Evolutionary conservation across 129 eudicot genomes (phyloP).

Genomic region (Flaveria bidentis): DNA sequence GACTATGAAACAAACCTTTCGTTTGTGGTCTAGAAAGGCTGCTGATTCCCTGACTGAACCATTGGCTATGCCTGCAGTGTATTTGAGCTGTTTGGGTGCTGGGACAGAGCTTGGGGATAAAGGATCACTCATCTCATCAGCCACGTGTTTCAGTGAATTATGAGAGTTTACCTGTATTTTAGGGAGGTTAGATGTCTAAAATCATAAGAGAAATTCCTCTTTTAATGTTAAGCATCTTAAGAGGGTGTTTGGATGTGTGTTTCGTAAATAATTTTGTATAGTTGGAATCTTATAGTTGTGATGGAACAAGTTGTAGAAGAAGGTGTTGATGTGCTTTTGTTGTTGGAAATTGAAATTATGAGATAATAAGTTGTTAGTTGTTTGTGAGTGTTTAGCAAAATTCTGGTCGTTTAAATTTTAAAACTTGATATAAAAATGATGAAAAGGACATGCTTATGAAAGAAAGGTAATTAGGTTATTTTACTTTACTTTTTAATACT

Average conservation of each 20-base stretch:
- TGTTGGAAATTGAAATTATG: not conserved
- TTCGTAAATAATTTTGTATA: not conserved
- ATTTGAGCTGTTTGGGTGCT: constrained; percentile 90
- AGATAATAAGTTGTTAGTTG: not conserved
- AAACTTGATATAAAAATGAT: not conserved
- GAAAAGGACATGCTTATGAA: not conserved
- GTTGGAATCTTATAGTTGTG: not conserved
- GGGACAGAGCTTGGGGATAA: constrained; percentile 85
- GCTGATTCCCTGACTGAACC: constrained; percentile 76
- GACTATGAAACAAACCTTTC: constrained; percentile 57
- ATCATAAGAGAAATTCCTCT: constrained; percentile 1
- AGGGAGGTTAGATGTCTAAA: constrained; percentile 7
- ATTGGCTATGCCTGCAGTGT: constrained; percentile 88
- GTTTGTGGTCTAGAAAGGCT: constrained; percentile 76
- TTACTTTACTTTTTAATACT: not conserved
- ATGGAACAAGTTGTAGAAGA: not conserved
- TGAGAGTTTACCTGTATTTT: constrained; percentile 60
- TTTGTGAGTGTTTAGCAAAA: not conserved
- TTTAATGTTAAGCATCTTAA: constrained; percentile 5
- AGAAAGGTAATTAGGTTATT: not conserved
- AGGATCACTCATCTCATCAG: constrained; percentile 72
- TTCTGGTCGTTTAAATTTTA: not conserved
- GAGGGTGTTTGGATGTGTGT: not conserved
- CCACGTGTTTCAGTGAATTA: constrained; percentile 66
- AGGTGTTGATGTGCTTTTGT: not conserved